Evolutionary conservation across 345 rosid genomes (phyloP).

Genomic region (Populus pruinosa): DNA sequence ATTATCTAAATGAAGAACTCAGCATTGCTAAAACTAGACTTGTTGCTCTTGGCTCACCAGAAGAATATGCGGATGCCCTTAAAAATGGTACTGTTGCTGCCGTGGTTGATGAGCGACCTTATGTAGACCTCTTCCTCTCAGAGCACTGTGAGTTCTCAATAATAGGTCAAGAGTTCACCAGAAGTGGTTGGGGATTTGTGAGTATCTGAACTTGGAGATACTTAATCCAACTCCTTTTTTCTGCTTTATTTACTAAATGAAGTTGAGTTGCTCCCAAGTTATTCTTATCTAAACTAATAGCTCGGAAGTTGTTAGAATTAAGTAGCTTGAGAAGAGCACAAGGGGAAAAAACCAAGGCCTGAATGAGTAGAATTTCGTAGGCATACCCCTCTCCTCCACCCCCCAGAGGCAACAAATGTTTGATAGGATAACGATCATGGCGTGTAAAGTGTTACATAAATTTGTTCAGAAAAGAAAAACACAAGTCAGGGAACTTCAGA

Average conservation of each 20-base stretch:
- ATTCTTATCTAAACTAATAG: background rate
- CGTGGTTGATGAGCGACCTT: slow-evolving; percentile 73
- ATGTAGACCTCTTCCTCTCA: slow-evolving; percentile 71
- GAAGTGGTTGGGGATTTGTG: slow-evolving; percentile 90
- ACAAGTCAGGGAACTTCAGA: background rate
- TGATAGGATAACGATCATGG: background rate
- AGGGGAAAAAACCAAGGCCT: no score
- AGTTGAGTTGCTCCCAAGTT: background rate
- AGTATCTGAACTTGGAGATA: slow-evolving; percentile 36
- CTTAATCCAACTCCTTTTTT: background rate
- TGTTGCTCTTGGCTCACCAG: slow-evolving; percentile 71
- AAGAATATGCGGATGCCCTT: slow-evolving; percentile 71
- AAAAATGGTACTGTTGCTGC: slow-evolving; percentile 73
- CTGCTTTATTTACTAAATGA: background rate
- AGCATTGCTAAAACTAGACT: slow-evolving; percentile 70
- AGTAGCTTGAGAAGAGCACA: background rate
- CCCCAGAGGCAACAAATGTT: no score
- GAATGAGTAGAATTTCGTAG: background rate
- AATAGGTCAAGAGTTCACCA: slow-evolving; percentile 81
- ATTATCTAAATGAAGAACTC: slow-evolving; percentile 71
- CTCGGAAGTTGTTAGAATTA: background rate
- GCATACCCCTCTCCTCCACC: no score
- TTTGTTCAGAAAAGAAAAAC: background rate
- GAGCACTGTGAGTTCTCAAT: slow-evolving; percentile 64
- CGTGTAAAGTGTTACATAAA: background rate